Base-by-base conservation (phyloP, 805 yeast genomes). In the Yamadazyma tumulicola region DNA sequence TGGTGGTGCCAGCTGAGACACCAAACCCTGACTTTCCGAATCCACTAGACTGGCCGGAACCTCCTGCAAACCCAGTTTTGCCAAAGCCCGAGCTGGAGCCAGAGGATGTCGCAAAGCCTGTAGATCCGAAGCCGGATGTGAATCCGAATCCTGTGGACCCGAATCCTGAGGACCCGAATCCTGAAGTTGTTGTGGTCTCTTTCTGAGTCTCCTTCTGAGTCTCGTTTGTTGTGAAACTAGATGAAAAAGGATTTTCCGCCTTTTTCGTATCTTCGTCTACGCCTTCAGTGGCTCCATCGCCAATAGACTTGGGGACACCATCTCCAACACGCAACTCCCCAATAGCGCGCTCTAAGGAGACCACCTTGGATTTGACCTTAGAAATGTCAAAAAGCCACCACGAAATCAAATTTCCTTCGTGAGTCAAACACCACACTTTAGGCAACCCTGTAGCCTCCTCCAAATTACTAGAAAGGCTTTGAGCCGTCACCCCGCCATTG, bases 381-480 rank as follows among this genome's bases (percentile, higher is more conserved):
- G 31, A 4, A 9, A 34, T 32, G 46, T 80, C 77, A 53, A 77
- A 79, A 1, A 85, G 47, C 56, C 82, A 72, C 83, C 91, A 84
- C 4, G 74, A 67, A 26, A 76, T 56, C 16, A 86, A 51, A 21
- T 57, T 64, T 24, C 94, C 94, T 38, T 73, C 72, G 45, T 80
- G 73, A 29, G 80, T 79, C 38, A 85, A 55, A 6, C 75, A 61
- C 63, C 81, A 75, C 11, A 85, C 38, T 19, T 83, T 63, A 0
- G 96, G 96, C 38, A 85, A 61, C 25, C 85, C 78, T 1, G 52
- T 64, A 7, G 76, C 75, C 25, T 64, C 64, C 1, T 81, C 85
- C 2, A 81, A 65, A 8, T 78, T 78, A 5, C 64, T 55, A 41
- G 78, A 73, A 0, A 91, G 87, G 10, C 73, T 70, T 2, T 52